Base-by-base conservation (phyloP, 257 asterid species). In the Echites panduratus region DNA sequence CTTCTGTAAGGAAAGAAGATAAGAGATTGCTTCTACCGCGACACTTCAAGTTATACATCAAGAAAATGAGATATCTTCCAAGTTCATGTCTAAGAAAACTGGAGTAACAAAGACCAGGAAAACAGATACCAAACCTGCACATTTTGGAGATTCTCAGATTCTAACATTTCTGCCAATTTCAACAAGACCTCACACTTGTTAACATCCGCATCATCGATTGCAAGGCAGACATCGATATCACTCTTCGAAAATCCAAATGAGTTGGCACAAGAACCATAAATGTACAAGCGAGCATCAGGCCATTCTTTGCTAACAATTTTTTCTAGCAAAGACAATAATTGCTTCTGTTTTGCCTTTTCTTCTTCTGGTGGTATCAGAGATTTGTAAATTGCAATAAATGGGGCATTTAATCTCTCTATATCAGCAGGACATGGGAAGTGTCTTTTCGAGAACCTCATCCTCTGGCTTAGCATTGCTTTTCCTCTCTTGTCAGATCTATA, bases 241-340 rank as follows among this genome's bases (percentile, higher is more conserved):
- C 99, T 95, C 75, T 95, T 92, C 5, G 97, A 77, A 80, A 95
- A 95, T 62, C 97, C 98, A 82, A 95, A 95, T 45, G 98, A 91
- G 83, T 95, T 95, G 74, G 95, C 97, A 81, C 99, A 95, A 70
- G 99, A 95, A 72, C 98, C 99, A 83, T 95, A 92, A 53, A 92
- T 89, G 76, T 81, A 75, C 66, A 95, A 80, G 47, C 83, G 88
- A 82, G 99, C 96, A 69, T 79, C 85, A 43, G 98, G 99, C 95
- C 95, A 95, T 75, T 89, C 96, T 83, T 84, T 85, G 74, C 75
- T 53, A 68, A 90, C 94, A 81, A 87, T 83, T 68, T 79, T 87
- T 83, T 92, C 89, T 81, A 95, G 74, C 41, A 85, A 65, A 9
- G 82, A 75, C 66, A 95, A 41, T 77, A 95, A 74, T 78, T 95